Evolutionary conservation across 768 basidiomycete species (phyloP), one percentile per base, ranked within the genome.

Genomic region (Trametes punicea): DNA sequence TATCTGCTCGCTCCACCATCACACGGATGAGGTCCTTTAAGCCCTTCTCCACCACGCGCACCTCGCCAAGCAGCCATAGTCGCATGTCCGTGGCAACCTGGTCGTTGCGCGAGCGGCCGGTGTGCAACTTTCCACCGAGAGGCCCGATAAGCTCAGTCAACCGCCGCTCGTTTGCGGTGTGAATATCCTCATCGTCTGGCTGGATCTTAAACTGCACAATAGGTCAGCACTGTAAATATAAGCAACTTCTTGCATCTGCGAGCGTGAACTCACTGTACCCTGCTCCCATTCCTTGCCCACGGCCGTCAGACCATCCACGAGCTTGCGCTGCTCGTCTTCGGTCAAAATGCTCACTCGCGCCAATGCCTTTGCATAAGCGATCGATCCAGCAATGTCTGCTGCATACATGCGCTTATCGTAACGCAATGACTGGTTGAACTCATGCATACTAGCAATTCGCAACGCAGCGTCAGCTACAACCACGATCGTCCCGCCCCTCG

Each of bases 1-100:
- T 87, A 70, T 97, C 93, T 4, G 97, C 95, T 38, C 96, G 82
- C 65, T 93, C 90, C 13, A 90, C 86, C 77, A 98, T 86, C 62
- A 98, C 93, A 31, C 81, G 82, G 51, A 99, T 80, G 18, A 98
- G 79, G 4, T 78, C 88, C 67, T 85, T 85, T 47, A 98, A 76
- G 55, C 84, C 77, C 40, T 74, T 65, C 67, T 88, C 83, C 46
- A 95, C 78, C 34, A 81, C 80, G 31, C 73, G 69, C 18, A 88
- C 85, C 67, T 96, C 82, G 41, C 87, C 83, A 20, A 97, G 77
- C 18, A 99, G 80, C 97, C 97, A 99, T 11, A 99, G 73, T 27
- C 97, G 87, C 89, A 98, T 90, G 69, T 99, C 97, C 1, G 97
- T 99, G 3, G 96, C 94, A 59, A 98, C 96, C 70, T 99, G 97